Evolutionary conservation across 257 asterid species (phyloP), one percentile per base, ranked within the genome.

Genomic region (Forsythia suspensa): DNA sequence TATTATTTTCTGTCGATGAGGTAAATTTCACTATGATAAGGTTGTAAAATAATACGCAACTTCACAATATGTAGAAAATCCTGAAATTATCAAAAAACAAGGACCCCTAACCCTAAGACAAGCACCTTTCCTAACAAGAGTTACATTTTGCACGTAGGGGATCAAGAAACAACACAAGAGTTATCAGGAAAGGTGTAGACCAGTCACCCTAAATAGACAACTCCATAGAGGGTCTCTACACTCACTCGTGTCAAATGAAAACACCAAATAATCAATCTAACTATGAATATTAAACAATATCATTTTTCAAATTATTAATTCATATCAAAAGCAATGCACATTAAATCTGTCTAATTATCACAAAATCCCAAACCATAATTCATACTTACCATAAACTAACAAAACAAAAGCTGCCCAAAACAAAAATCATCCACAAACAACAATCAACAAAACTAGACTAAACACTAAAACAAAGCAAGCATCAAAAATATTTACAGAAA

Each of bases 51-150:
- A 55, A 18, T n/a, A 55, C 16, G 24, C 63, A 5, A 55, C 21
- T 55, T 55, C 34, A n/a, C 46, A 65, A 39, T 21, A 59, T 46
- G 46, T 29, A 81, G n/a, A 71, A 44, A 82, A 59, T 67, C 34
- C 40, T 72, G 61, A 74, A 76, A 65, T 8, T 12, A 70, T 37
- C 6, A 29, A 6, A 48, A 48, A 74, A 37, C 29, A 20, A 13
- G 24, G 3, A 15, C 3, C 68, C 40, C 52, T 40, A 70, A 71
- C 42, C 68, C 61, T 42, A 24, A n/a, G 73, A 52, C 63, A 77
- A 72, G 39, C 41, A 55, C 34, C 66, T 57, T n/a, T 6, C 66
- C 12, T 6, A 57, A 57, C 4, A 57, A 57, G 24, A 57, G 66
- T 57, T 57, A 2, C 7, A 57, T 57, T 57, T 18, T 10, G 1